These are phyloP conservation scores for Penicillium goetzii DNA, from an alignment of 495 filamentous ascomycete species.

Conservation along the genomic window DNA sequence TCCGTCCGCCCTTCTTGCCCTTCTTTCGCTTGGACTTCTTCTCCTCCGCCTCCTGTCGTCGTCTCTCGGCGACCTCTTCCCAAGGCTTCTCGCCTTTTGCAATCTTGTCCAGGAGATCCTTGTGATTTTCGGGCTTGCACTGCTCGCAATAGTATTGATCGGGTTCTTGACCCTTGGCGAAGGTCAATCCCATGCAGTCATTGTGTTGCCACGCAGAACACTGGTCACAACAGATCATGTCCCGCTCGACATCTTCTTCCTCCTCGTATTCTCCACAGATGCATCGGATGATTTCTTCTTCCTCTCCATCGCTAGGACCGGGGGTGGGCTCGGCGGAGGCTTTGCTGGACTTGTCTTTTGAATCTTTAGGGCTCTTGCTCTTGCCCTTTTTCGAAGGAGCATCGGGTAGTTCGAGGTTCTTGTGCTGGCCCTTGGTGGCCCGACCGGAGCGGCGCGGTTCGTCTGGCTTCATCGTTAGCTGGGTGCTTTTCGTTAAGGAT, in stretches of 20 bases:
- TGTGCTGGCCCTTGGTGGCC: constrained; percentile 95
- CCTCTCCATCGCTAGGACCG: constrained; percentile 64
- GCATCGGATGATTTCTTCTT: constrained; percentile 81
- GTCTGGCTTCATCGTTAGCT: constrained; percentile 56
- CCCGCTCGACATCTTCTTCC: constrained; percentile 75
- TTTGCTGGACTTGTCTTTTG: constrained; percentile 55
- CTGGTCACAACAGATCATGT: constrained; percentile 89
- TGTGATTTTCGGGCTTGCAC: constrained; percentile 83
- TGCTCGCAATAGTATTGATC: constrained; percentile 87
- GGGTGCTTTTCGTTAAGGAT: constrained; percentile 14
- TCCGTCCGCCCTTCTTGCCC: constrained; percentile 49
- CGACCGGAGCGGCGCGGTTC: constrained; percentile 93
- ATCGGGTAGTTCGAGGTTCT: constrained; percentile 73
- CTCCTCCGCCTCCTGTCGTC: constrained; percentile 56
- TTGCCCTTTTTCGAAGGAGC: constrained; percentile 62
- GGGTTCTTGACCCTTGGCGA: constrained; percentile 73
- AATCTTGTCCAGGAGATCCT: constrained; percentile 71
- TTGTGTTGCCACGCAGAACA: constrained; percentile 97
- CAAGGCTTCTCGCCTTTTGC: constrained; percentile 80
- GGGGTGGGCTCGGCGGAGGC: constrained; percentile 54
- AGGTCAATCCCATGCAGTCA: constrained; percentile 85
- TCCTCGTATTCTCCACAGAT: constrained; percentile 89
- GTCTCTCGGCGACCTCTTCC: constrained; percentile 65
- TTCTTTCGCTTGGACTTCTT: constrained; percentile 53
- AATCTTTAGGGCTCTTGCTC: constrained; percentile 51